Base-by-base conservation (phyloP, 2,329 filamentous ascomycete genomes). In the Apiospora marii region DNA sequence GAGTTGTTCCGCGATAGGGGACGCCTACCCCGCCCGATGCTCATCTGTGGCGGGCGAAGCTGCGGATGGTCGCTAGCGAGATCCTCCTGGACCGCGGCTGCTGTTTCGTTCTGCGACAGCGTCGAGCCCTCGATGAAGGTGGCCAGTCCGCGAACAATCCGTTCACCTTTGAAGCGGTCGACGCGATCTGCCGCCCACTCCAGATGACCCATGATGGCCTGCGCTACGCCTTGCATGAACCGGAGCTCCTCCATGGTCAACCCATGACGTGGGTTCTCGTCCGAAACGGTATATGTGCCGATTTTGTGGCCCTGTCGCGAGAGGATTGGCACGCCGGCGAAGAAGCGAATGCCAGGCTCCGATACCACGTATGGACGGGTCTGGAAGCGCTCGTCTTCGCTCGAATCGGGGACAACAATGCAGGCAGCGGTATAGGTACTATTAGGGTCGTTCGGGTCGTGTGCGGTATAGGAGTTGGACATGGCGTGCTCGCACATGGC, bases 121-220 rank as follows among this genome's bases (percentile, higher is more conserved):
- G 83, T 85, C 72, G 83, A 86, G 6, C 86, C 86, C 72, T 89
- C 87, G 8, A 89, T 86, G 71, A 89, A 90, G 24, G 84, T 82
- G 3, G 86, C 87, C 14, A 91, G 80, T 0, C 88, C 88, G 22
- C 86, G 84, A 53, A 86, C 87, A 81, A 87, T 91, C 76, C 84
- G 86, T 74, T 85, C 89, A 53, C 84, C 87, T 75, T 84, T 85
- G 76, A 83, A 86, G 75, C 86, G 87, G 75, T 86, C 88, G 71
- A 84, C 87, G 70, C 82, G 86, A 74, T 83, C 85, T 74, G 85
- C 84, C 64, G 83, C 88, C 83, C 84, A 87, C 80, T 91, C 89
- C 12, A 93, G 79, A 72, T 92, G 90, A 49, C 90, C 86, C 82
- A 91, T 90, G 5, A 90, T 84, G 4, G 89, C 87, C 24, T 82